phyloP scores from a whole-genome alignment of 805 yeast species.

The Suhomyces vadensis region DNA sequence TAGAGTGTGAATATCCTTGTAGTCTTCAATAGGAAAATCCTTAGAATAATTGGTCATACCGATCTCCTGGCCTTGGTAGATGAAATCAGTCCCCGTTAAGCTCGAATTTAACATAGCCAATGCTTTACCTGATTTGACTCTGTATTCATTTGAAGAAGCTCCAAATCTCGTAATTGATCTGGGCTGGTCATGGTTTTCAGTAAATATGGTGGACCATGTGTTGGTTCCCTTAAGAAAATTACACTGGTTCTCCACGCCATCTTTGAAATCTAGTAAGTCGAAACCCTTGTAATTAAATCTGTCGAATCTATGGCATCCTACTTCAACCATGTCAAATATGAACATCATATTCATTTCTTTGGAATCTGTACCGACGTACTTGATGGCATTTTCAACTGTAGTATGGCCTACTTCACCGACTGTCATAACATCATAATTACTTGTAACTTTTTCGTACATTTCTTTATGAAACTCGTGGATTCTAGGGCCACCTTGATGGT shows the following conservation, averaged over 20 bases:
- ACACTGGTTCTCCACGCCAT: constrained; percentile 18
- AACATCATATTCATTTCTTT: constrained; percentile 41
- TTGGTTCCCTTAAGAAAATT: constrained; percentile 47
- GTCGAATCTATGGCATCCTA: constrained; percentile 38
- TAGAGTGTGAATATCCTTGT: constrained; percentile 49
- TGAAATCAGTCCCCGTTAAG: constrained; percentile 55
- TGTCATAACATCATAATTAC: constrained; percentile 52
- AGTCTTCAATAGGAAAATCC: constrained; percentile 49
- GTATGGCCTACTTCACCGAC: constrained; percentile 56
- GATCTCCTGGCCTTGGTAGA: constrained; percentile 63
- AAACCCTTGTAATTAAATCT: constrained; percentile 35
- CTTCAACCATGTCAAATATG: constrained; percentile 30
- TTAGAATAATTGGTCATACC: constrained; percentile 53
- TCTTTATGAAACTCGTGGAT: constrained; percentile 60
- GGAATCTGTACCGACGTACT: constrained; percentile 42
- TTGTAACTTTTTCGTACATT: constrained; percentile 42
- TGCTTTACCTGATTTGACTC: constrained; percentile 47
- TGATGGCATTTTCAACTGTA: constrained; percentile 39
- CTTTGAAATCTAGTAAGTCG: constrained; percentile 41
- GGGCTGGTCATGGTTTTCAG: constrained; percentile 62
- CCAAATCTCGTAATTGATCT: constrained; percentile 54
- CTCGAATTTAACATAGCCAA: constrained; percentile 47
- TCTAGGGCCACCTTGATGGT: constrained; percentile 49
- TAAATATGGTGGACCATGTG: constrained; percentile 56
- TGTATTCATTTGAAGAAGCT: constrained; percentile 31